A percentile compares a stretch with the other conserved stretches of the same genome.
These are phyloP conservation scores for Ascochyta viciae-villosae DNA, from an alignment of 2,329 filamentous ascomycete species.

Conservation along the genomic window DNA sequence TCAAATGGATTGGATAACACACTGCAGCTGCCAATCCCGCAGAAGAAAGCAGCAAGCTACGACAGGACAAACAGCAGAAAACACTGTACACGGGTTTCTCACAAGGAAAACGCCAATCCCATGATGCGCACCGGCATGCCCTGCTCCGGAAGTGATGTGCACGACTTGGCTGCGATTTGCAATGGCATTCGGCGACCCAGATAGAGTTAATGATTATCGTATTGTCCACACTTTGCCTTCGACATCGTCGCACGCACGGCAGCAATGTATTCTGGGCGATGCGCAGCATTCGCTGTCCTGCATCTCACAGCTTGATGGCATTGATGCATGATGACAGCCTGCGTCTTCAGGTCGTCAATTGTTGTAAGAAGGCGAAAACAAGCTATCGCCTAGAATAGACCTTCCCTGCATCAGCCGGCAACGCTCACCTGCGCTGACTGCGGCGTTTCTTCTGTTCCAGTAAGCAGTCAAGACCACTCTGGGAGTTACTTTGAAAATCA, in stretches of 20 bases:
- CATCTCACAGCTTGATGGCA: constrained; percentile 14
- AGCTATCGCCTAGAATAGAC: constrained; percentile 30
- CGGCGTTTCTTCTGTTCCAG: background rate
- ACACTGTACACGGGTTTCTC: background rate
- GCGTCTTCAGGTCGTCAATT: constrained; percentile 24
- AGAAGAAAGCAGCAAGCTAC: constrained; percentile 3
- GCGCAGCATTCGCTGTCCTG: background rate
- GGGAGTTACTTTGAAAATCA: background rate
- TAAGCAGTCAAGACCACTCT: background rate
- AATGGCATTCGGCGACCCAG: constrained; percentile 23
- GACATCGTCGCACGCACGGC: constrained; percentile 3
- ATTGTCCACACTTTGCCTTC: constrained; percentile 1
- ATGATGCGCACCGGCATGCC: constrained; percentile 21
- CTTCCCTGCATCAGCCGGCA: constrained; percentile 13
- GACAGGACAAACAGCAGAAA: background rate
- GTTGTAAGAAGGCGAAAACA: constrained; percentile 26
- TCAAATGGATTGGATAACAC: background rate
- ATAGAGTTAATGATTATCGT: constrained; percentile 8
- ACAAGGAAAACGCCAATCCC: constrained; percentile 17
- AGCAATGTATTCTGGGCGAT: background rate
- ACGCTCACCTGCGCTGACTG: background rate
- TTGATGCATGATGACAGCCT: constrained; percentile 22
- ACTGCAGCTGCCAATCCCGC: background rate
- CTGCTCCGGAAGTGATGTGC: constrained; percentile 25
- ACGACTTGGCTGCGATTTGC: constrained; percentile 18